These are phyloP conservation scores for Phaeosphaeriaceae sp. DNA, from an alignment of 2,329 filamentous ascomycete species.

Conservation along the genomic window DNA sequence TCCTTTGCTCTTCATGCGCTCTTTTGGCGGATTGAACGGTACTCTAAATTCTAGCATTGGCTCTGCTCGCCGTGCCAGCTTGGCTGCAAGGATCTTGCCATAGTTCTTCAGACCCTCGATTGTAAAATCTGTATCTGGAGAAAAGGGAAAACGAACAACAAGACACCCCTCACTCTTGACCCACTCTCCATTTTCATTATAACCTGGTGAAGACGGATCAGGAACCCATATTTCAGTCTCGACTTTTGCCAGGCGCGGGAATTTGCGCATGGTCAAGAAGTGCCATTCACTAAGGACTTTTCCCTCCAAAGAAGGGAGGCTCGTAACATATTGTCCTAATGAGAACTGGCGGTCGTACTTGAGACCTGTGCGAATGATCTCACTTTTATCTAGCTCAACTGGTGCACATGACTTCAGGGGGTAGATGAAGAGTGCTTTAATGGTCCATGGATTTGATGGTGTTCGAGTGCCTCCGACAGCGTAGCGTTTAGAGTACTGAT, in stretches of 20 bases:
- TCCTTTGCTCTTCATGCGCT: slow-evolving; percentile 63
- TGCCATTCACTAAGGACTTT: slow-evolving; percentile 62
- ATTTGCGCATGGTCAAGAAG: slow-evolving; percentile 73
- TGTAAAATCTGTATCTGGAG: slow-evolving; percentile 43
- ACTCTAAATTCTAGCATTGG: slow-evolving; percentile 70
- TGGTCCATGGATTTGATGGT: slow-evolving; percentile 43
- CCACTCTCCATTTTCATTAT: slow-evolving; percentile 57
- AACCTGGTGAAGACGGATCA: slow-evolving; percentile 63
- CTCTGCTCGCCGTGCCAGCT: slow-evolving; percentile 49
- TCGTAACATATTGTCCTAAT: slow-evolving; percentile 69
- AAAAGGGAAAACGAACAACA: slow-evolving; percentile 68
- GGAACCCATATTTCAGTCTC: slow-evolving; percentile 72
- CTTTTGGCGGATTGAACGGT: slow-evolving; percentile 66
- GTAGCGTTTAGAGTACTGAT: slow-evolving; percentile 63
- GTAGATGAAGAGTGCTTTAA: slow-evolving; percentile 79
- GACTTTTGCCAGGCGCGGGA: slow-evolving; percentile 74
- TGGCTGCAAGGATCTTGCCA: slow-evolving; percentile 43
- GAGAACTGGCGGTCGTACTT: slow-evolving; percentile 83
- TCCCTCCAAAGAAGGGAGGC: slow-evolving; percentile 52
- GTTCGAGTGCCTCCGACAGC: slow-evolving; percentile 37
- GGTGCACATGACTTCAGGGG: slow-evolving; percentile 83
- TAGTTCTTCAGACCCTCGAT: slow-evolving; percentile 41
- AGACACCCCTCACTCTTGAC: slow-evolving; percentile 65
- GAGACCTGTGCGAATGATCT: slow-evolving; percentile 71
- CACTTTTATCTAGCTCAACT: slow-evolving; percentile 71